Conservation (phyloP, 768 basidiomycete species). For the Xerocomellus dryophilus region DNA sequence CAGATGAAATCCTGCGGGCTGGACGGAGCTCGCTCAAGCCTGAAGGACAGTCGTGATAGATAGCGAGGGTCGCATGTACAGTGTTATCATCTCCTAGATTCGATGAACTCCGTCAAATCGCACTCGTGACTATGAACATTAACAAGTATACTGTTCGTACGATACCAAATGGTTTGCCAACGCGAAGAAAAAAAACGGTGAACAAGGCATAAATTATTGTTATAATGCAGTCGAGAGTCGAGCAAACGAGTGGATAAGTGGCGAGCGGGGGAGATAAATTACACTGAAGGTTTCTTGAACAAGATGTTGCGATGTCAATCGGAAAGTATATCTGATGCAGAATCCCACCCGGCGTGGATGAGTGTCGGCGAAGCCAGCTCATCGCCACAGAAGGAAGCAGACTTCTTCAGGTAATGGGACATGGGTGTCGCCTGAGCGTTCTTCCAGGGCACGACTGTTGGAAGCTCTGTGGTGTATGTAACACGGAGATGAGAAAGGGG, state of each 20-base stretch:
- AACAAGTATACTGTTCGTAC: slow-evolving; percentile 29
- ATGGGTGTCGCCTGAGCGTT: slow-evolving; percentile 34
- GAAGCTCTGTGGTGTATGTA: slow-evolving; percentile 35
- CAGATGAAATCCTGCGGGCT: slow-evolving; percentile 92
- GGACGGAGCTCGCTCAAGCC: slow-evolving; percentile 86
- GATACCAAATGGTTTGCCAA: slow-evolving; percentile 18
- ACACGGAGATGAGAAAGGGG: slow-evolving; percentile 36
- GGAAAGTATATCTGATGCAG: slow-evolving; percentile 42
- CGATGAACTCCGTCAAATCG: slow-evolving; percentile 11
- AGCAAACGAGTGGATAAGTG: slow-evolving; percentile 19
- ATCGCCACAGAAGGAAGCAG: slow-evolving; percentile 38
- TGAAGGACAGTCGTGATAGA: slow-evolving; percentile 57
- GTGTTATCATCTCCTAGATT: slow-evolving; percentile 20
- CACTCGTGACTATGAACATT: slow-evolving; percentile 30
- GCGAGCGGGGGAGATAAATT: slow-evolving; percentile 24
- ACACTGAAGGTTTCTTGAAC: slow-evolving; percentile 11
- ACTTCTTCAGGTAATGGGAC: slow-evolving; percentile 38
- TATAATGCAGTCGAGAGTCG: slow-evolving; percentile 17
- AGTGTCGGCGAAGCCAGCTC: slow-evolving; percentile 46
- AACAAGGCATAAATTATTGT: slow-evolving; percentile 29
- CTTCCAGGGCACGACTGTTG: slow-evolving; percentile 34
- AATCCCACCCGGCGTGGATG: slow-evolving; percentile 58
- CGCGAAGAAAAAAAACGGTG: slow-evolving; percentile 5
- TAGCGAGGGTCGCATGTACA: slow-evolving; percentile 15
- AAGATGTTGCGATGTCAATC: slow-evolving; percentile 25